phyloP scores from a whole-genome alignment of 306 rosid genomes.

The Trichosanthes cucumerina region DNA sequence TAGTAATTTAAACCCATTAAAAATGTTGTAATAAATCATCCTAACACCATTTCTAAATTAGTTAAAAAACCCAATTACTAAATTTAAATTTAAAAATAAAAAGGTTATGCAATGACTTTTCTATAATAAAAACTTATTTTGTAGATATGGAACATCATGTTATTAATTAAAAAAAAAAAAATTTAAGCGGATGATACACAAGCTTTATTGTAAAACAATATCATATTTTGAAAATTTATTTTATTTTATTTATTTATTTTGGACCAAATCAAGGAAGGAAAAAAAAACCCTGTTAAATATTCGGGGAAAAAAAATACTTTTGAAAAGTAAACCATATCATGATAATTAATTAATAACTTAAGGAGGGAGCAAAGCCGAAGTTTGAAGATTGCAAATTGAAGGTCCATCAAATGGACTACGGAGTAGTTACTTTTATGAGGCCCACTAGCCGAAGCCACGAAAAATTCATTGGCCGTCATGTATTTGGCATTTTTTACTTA shows the following conservation, averaged over 20 bases:
- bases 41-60: no score
- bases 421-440: background rate
- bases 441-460: background rate
- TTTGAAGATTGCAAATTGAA: background rate
- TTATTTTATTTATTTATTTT: background rate
- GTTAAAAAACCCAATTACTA: no score
- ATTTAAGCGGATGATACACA: background rate
- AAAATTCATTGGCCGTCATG: slow-evolving; percentile 1
- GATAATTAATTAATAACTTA: no score
- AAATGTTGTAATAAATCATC: no score
- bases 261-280: background rate
- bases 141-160: background rate
- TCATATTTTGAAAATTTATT: background rate
- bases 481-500: background rate
- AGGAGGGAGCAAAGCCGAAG: no score
- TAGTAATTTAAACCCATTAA: no score
- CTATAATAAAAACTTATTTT: no score
- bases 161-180: background rate
- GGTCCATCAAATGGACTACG: background rate
- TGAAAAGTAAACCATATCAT: no score
- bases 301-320: no score
- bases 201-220: background rate
- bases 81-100: no score
- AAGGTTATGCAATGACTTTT: no score
- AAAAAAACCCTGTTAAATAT: no score